Base-by-base conservation (phyloP, 441 rosid genomes). In the Isatis lusitanica region DNA sequence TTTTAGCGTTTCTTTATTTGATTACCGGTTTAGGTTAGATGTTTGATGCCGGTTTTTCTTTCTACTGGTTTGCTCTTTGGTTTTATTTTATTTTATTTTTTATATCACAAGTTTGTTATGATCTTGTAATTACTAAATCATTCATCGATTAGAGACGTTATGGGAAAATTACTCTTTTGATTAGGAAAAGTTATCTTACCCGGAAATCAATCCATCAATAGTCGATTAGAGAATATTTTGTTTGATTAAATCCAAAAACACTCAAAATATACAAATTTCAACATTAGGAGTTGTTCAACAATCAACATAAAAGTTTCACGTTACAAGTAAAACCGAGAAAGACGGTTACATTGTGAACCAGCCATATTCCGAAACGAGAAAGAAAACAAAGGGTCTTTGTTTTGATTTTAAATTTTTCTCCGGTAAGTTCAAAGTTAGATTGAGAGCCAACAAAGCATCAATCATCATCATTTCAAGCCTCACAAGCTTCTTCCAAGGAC, bases 401-500 rank as follows among this genome's bases (percentile, higher is more conserved):
- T 76, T 36, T 71, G 46, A 65, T 30, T 47, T 62, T 33, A 24
- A 15, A 2, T 47, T 59, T 55, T 70, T 50, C 62, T 18, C 75
- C 61, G 59, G 51, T 50, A 9, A 50, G 58, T 48, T 65, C 39
- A 64, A 50, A 50, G 79, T 75, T 75, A 69, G 79, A 40, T 63
- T 42, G 73, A 67, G 73, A 60, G 62, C 60, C 48, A 65, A 72
- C 62, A 58, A 42, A 59, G 66, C 79, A 44, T 69, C 74, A 35
- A 62, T 36, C 68, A 59, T 40, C 57, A 58, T 53, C 74, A 31
- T 70, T 51, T 77, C 76, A 76, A 76, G 50, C 68, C 53, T 76
- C 72, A 30, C 39, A 75, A 79, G 61, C 81, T 62, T 83, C 66
- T 74, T 79, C 83, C n/a, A 73, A 30, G 6, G 70, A 62, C 46